Conservation (phyloP, 495 filamentous ascomycete species). For the Lepidopterella palustris region DNA sequence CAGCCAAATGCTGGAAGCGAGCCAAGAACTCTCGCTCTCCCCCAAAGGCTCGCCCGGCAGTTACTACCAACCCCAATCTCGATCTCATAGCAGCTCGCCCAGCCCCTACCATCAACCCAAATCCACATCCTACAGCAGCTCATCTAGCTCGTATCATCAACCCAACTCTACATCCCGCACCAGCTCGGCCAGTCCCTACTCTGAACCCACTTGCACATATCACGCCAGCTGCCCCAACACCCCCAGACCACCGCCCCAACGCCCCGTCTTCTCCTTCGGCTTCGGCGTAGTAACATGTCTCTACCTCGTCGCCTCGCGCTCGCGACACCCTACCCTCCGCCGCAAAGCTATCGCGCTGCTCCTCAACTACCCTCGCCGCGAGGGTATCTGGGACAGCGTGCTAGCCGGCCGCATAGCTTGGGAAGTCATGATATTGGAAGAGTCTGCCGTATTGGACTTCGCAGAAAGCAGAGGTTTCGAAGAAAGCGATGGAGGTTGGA, state of each 20-base stretch:
- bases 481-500: neutral
- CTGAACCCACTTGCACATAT: neutral
- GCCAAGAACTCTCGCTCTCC: neutral
- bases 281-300: constrained; percentile 13
- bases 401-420: constrained; percentile 19
- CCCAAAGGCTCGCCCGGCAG: neutral
- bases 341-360: constrained; percentile 13
- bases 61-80: neutral
- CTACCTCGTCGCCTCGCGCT: constrained; percentile 6
- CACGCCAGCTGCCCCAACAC: neutral
- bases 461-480: neutral
- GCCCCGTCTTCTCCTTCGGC: constrained; percentile 16
- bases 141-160: too few relatives aligned
- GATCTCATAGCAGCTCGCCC: neutral
- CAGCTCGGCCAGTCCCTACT: too few relatives aligned
- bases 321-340: constrained; percentile 1
- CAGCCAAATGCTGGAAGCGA: constrained; percentile 9
- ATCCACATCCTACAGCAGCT: neutral
- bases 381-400: constrained; percentile 26
- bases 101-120: neutral
- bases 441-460: constrained; percentile 3
- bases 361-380: constrained; percentile 17
- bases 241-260: neutral
- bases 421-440: constrained; percentile 17
- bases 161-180: neutral